Evolutionary conservation across 2,329 filamentous ascomycete species (phyloP), one percentile per base, ranked within the genome.

Genomic region (Aspergillaceae sp.): DNA sequence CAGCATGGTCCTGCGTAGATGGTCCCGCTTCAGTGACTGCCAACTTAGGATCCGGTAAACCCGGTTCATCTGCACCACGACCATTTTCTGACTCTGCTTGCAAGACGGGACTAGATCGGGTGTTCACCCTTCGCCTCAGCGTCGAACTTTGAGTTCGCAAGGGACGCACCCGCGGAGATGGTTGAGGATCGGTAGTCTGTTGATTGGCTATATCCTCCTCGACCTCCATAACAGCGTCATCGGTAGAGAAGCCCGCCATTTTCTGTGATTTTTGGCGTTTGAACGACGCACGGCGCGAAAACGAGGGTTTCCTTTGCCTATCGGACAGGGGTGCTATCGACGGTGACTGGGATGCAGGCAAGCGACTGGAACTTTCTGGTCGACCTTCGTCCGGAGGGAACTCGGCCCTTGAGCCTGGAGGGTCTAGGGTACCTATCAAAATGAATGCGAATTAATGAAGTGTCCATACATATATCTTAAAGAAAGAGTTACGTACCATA

Each of bases 211-310:
- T 76, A 58, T 89, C 86, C 51, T 80, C 79, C 60, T 87, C 83
- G 19, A 95, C 81, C 66, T 96, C 91, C 53, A 81, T 77, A 27
- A 82, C 74, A 60, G 88, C 89, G 64, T 97, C 91, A 62, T 97
- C 90, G 41, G 87, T 87, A 0, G 90, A 96, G 69, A 94, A 97
- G 49, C 91, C 76, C 51, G 86, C 86, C 29, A 90, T 87, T 45
- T 87, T 84, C 62, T 91, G 81, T 2, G 88, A 89, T 36, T 81
- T 81, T 58, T 80, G 75, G 43, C 71, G 66, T 50, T 79, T 86
- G 27, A 87, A 88, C 1, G 87, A 91, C 48, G 83, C 75, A 50
- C 88, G 83, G 55, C 87, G 83, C 48, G 78, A 66, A 66, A 91
- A 79, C 7, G 78, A 70, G 11, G 88, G 88, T 64, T 91, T 94